Evolutionary conservation across 441 rosid genomes (phyloP).

Genomic region (Euphorbia schlechtendalii): DNA sequence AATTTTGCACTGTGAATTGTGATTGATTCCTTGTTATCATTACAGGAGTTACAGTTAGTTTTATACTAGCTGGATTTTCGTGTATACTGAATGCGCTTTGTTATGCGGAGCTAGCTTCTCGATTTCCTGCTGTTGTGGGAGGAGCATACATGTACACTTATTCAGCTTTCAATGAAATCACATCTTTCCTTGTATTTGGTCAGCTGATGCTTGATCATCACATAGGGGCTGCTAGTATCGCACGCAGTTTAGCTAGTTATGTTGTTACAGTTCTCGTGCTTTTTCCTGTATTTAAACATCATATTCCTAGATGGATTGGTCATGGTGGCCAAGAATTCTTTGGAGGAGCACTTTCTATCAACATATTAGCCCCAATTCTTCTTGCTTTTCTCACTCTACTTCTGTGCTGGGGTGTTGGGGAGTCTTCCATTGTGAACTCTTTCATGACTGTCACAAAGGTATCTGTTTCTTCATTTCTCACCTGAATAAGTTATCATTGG

Average conservation of each 20-base stretch:
- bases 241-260: constrained; percentile 87
- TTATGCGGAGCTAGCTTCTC: constrained; percentile 89
- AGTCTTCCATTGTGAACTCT: constrained; percentile 68
- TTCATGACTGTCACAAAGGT: constrained; percentile 83
- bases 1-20: constrained; percentile 10
- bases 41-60: constrained; percentile 87
- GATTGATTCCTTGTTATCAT: not conserved
- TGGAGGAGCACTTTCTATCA: constrained; percentile 78
- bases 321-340: constrained; percentile 73
- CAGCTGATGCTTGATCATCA: constrained; percentile 95
- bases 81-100: constrained; percentile 88
- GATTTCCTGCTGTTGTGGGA: constrained; percentile 93
- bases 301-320: constrained; percentile 76
- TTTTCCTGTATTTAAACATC: constrained; percentile 52
- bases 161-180: constrained; percentile 85
- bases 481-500: not conserved
- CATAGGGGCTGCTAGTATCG: constrained; percentile 95
- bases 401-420: constrained; percentile 73
- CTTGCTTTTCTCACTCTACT: constrained; percentile 62
- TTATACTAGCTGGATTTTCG: constrained; percentile 83
- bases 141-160: constrained; percentile 90
- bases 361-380: constrained; percentile 66
- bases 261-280: constrained; percentile 62
- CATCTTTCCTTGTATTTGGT: constrained; percentile 86
- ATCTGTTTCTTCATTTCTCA: not conserved